Base-by-base conservation (phyloP, 345 rosid species). In the Zanthoxylum bungeanum region DNA sequence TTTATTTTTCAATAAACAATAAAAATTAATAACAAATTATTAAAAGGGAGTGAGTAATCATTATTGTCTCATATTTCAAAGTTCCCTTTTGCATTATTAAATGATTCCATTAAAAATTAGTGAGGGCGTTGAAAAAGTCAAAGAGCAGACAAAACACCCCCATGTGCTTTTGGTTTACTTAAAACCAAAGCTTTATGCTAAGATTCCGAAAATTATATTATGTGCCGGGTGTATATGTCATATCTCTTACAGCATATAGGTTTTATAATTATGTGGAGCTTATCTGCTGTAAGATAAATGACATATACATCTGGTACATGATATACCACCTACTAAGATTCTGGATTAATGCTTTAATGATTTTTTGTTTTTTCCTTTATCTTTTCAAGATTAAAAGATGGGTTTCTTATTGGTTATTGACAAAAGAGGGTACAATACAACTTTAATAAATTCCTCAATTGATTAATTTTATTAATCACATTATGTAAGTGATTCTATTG, bases 111-210 rank as follows among this genome's bases (percentile, higher is more conserved):
- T 1, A 0, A 47, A 22, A 30, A 21, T 34, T 28, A 36, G 2
- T 2, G 12, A 33, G 51, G 57, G 71, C 40, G 27, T 56, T 44
- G 71, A 73, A 24, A 65, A 65, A 57, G 71, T 73, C 76, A 47
- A 63, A 4, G 39, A 12, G 14, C 42, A 42, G 12, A 39, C 28
- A 37, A 27, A 60, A 37, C n/a, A 7, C 3, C 8, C 30, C 63
- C 66, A 36, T 73, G 69, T 66, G 59, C 64, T 9, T 14, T 39
- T 7, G 33, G 25, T 0, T 50, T n/a, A 7, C 21, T 42, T 62
- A 5, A 60, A 60, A 22, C 68, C 64, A 16, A 42, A 16, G 50
- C 31, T 27, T 44, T 42, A 25, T 17, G 52, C 10, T 28, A 11
- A 11, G 28, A n/a, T n/a, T n/a, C n/a, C n/a, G n/a, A n/a, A n/a